Conservation (phyloP, 129 eudicot species). For the Pseudognaphalium luteoalbum region DNA sequence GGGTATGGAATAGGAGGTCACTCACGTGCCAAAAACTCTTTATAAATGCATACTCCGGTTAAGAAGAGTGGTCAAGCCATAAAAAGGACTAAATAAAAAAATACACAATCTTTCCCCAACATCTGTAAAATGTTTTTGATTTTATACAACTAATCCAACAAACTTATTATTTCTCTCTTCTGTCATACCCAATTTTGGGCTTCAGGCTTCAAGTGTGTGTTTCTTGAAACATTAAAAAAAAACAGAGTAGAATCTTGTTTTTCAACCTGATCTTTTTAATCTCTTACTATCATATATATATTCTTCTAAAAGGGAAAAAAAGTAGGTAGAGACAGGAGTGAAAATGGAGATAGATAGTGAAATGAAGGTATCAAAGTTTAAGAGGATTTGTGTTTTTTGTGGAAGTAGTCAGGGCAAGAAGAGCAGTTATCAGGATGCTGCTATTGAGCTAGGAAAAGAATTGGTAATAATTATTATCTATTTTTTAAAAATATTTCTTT, state of each 20-base stretch:
- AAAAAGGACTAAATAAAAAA: constrained; percentile 21
- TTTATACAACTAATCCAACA: constrained; percentile 16
- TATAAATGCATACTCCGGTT: constrained; percentile 47
- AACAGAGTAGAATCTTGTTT: constrained; percentile 32
- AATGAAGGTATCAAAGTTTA: constrained; percentile 67
- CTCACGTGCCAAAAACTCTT: constrained; percentile 50
- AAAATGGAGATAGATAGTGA: constrained; percentile 70
- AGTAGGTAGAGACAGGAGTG: constrained; percentile 28
- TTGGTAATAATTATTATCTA: constrained; percentile 46
- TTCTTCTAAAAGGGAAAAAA: constrained; percentile 18
- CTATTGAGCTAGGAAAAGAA: constrained; percentile 90
- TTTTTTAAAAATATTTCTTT: constrained; percentile 28
- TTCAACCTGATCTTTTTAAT: not conserved
- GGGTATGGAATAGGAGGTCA: constrained; percentile 27
- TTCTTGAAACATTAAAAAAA: constrained; percentile 19
- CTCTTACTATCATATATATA: not conserved
- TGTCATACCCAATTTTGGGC: constrained; percentile 23
- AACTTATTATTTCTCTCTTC: not conserved
- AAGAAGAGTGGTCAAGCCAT: constrained; percentile 39
- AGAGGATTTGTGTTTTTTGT: constrained; percentile 95
- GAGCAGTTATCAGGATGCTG: constrained; percentile 90
- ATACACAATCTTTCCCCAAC: constrained; percentile 14
- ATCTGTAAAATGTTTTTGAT: constrained; percentile 20
- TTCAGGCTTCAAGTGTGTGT: not conserved
- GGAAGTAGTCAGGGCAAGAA: constrained; percentile 99